Base-by-base conservation (phyloP, 1,139 yeast genomes). In the Geotrichum fermentans region DNA sequence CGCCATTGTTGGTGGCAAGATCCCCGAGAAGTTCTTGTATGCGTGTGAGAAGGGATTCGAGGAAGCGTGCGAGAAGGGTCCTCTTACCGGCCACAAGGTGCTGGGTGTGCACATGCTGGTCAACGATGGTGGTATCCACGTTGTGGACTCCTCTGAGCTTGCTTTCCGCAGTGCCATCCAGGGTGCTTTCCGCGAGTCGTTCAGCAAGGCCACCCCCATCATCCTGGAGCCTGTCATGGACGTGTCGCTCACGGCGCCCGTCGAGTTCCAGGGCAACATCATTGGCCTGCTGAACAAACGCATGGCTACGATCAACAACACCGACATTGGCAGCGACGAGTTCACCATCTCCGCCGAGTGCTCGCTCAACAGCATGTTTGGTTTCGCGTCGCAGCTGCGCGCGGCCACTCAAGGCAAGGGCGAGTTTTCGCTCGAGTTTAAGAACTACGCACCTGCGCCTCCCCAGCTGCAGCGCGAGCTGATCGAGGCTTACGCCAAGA, bases 401-500 rank as follows among this genome's bases (percentile, higher is more conserved):
- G 97, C 98, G 34, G 83, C 87, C 55, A 92, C 98, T 21, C 98
- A 94, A 71, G 99, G 99, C 70, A 94, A 94, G 69, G 98, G 98
- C 61, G 98, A 94, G 71, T 94, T 94, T 67, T 80, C 96, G 3
- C 76, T 94, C 69, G 99, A 94, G 68, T 94, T 92, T 73, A 82
- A 86, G 66, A 87, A 88, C 63, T 92, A 92, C 68, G 79, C 95
- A 45, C 96, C 95, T 58, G 85, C 95, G 49, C 78, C 95, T 46
- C 89, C 94, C 38, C 96, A 89, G 60, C 76, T 92, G 58, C 98
- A 92, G 71, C 84, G 77, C 65, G 88, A 90, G 72, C 77, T 94
- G 71, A 83, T 92, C 59, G 95, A 85, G 46, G 96, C 87, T 61
- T 81, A 80, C 66, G 78, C 83, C 59, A 82, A 82, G 75, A 77